Conservation (phyloP, 305 asterid genomes). For the Fraxinus latifolia region DNA sequence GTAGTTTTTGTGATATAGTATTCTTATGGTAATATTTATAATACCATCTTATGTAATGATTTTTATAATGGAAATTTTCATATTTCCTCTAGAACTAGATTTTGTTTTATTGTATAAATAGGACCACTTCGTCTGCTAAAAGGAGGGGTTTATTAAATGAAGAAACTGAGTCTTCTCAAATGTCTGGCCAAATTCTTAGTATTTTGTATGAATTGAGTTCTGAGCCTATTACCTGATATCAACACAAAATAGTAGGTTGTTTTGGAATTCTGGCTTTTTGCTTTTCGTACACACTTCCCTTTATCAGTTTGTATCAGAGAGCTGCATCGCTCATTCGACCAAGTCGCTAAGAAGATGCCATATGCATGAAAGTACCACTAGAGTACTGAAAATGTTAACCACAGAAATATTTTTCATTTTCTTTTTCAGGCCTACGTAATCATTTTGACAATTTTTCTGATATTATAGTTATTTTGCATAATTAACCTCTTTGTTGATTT, state of each 20-base stretch:
- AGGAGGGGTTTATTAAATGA: not conserved
- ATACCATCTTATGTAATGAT: not conserved
- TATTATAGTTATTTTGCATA: not conserved
- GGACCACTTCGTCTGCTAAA: not conserved
- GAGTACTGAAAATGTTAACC: not conserved
- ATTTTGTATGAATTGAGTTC: not conserved
- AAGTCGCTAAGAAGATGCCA: not conserved
- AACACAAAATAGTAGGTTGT: not conserved
- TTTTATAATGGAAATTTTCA: not conserved
- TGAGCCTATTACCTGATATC: not conserved
- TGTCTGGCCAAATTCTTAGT: not conserved
- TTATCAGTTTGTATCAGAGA: not conserved
- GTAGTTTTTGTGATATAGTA: not conserved
- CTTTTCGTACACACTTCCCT: not conserved
- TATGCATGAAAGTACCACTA: not conserved
- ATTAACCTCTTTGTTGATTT: constrained; percentile 9
- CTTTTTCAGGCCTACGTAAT: not conserved
- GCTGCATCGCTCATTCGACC: not conserved
- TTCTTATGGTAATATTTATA: not conserved
- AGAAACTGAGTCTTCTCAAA: not conserved
- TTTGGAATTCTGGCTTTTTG: not conserved
- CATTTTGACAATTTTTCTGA: not conserved
- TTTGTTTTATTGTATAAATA: not conserved
- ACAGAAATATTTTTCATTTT: not conserved
- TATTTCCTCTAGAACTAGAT: not conserved